Conservation (phyloP, 2,329 filamentous ascomycete species). For the Hypoxylon sp. region DNA sequence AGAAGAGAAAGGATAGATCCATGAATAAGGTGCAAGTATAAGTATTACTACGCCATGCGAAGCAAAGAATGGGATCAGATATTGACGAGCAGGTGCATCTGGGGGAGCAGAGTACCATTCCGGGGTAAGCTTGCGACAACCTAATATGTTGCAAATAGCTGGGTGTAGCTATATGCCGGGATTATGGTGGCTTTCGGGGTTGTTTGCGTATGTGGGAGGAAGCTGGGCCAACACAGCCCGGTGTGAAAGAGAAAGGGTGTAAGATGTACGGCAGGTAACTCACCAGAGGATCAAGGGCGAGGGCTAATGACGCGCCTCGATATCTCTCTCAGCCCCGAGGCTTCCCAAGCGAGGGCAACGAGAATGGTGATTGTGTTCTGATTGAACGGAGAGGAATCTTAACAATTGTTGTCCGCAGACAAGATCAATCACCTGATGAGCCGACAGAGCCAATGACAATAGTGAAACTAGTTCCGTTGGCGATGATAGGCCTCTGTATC, state of each 20-base stretch:
- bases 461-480: constrained; percentile 57
- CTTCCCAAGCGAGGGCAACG: constrained; percentile 35
- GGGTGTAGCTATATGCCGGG: constrained; percentile 45
- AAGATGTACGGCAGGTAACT: constrained; percentile 36
- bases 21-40: constrained; percentile 19
- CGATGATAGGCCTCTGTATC: constrained; percentile 65
- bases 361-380: constrained; percentile 44
- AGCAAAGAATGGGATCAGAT: constrained; percentile 24
- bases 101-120: constrained; percentile 34
- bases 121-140: constrained; percentile 43
- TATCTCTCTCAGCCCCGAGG: constrained; percentile 33
- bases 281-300: constrained; percentile 42
- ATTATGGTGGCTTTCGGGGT: constrained; percentile 44
- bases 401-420: constrained; percentile 59
- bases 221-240: constrained; percentile 27
- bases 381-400: constrained; percentile 51
- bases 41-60: constrained; percentile 33
- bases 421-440: constrained; percentile 65
- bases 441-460: constrained; percentile 61
- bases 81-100: constrained; percentile 37
- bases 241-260: constrained; percentile 29
- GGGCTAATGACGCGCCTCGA: constrained; percentile 42
- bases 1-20: constrained; percentile 31
- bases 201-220: constrained; percentile 38
- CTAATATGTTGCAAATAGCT: constrained; percentile 43